phyloP scores from a whole-genome alignment of 78 protist species.

The Diacronema lutheri region DNA sequence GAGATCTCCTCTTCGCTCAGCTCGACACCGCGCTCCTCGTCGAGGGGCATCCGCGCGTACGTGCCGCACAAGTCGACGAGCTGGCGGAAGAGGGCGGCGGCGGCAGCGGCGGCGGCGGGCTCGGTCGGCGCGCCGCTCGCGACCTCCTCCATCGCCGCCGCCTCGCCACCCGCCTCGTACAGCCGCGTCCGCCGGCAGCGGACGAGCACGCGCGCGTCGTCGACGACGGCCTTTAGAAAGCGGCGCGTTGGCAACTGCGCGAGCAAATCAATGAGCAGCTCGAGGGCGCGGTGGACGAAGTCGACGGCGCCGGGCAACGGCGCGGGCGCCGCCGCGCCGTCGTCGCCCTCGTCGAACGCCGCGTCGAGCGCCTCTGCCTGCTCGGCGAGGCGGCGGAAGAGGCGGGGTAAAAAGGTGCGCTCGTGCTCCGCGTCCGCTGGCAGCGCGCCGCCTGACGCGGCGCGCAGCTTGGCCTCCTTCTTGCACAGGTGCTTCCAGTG shows the following conservation, averaged over 20 bases:
- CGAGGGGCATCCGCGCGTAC: conserved; percentile 65
- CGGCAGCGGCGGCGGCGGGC: background rate
- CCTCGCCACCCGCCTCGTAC: background rate
- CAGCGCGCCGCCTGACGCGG: background rate
- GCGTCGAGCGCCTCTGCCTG: background rate
- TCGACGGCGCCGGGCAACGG: background rate
- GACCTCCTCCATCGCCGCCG: background rate
- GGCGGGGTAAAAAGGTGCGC: background rate
- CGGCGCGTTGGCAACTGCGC: conserved; percentile 88
- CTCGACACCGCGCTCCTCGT: conserved; percentile 53
- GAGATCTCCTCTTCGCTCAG: conserved; percentile 58
- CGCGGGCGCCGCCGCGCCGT: background rate
- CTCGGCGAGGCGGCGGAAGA: background rate
- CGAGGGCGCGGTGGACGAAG: conserved; percentile 35
- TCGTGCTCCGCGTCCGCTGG: background rate
- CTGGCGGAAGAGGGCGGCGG: conserved; percentile 33
- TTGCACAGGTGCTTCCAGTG: conserved; percentile 19
- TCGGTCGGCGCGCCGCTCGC: too few relatives aligned
- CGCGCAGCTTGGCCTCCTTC: background rate
- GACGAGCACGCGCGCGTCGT: conserved; percentile 60
- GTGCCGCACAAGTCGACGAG: conserved; percentile 44
- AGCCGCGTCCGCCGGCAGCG: conserved; percentile 29
- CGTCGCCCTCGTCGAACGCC: background rate
- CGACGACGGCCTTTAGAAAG: conserved; percentile 59
- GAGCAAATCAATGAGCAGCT: conserved; percentile 70